Evolutionary conservation across 805 yeast genomes (phyloP).

Genomic region (Candida pini): DNA sequence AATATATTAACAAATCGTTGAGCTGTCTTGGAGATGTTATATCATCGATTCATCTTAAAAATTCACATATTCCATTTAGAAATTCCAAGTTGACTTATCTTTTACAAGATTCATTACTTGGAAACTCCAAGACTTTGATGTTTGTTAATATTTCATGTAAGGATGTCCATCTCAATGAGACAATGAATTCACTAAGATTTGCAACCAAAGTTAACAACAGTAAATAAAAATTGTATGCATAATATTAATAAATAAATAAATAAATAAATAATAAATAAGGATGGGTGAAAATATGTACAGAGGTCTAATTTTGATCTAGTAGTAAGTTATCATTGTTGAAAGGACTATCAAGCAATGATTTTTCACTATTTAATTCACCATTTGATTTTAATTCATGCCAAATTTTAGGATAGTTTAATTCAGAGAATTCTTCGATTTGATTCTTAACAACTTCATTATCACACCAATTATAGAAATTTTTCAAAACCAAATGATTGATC

Average conservation of each 20-base stretch:
- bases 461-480: slow-evolving; percentile 44
- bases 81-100: slow-evolving; percentile 75
- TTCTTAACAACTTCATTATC: slow-evolving; percentile 31
- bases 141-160: slow-evolving; percentile 83
- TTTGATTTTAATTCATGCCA: slow-evolving; percentile 34
- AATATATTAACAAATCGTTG: slow-evolving; percentile 80
- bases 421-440: slow-evolving; percentile 36
- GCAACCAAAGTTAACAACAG: slow-evolving; percentile 74
- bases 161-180: slow-evolving; percentile 59
- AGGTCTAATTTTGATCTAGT: too few relatives aligned
- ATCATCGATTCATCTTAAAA: slow-evolving; percentile 24
- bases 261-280: slow-evolving; percentile 1
- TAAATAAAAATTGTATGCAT: neutral
- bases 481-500: slow-evolving; percentile 39
- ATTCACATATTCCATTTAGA: slow-evolving; percentile 58
- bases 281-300: neutral
- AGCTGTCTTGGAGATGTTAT: slow-evolving; percentile 91
- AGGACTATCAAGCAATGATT: slow-evolving; percentile 22
- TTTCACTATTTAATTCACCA: slow-evolving; percentile 26
- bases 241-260: slow-evolving; percentile 3
- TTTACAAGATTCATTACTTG: slow-evolving; percentile 77
- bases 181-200: slow-evolving; percentile 79
- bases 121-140: slow-evolving; percentile 87
- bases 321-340: slow-evolving; percentile 12
- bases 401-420: slow-evolving; percentile 23